Evolutionary conservation across 768 basidiomycete genomes (phyloP).

Genomic region (Russula sp.): DNA sequence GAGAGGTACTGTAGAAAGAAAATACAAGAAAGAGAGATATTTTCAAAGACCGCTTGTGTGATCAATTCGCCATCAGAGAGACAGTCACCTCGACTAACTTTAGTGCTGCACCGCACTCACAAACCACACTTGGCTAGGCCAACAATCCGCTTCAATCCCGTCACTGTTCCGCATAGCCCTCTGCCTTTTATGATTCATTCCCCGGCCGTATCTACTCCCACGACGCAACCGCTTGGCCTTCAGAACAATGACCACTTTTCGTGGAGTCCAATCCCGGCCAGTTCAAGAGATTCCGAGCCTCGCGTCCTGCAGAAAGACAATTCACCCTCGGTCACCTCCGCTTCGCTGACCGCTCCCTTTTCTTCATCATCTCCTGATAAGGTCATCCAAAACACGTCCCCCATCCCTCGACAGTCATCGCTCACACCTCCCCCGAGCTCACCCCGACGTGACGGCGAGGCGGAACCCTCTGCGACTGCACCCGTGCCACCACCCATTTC

Average conservation of each 20-base stretch:
- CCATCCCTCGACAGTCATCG: conserved; percentile 15
- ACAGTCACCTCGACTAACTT: neutral
- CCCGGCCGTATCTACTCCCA: conserved; percentile 27
- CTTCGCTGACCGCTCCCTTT: conserved; percentile 8
- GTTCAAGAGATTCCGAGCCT: conserved; percentile 17
- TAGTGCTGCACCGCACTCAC: neutral
- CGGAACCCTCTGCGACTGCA: neutral
- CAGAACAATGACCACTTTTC: conserved; percentile 22
- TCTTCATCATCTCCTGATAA: conserved; percentile 5
- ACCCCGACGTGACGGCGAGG: conserved; percentile 16
- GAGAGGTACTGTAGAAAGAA: too few species aligned
- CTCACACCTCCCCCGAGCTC: conserved; percentile 20
- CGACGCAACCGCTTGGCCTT: conserved; percentile 19
- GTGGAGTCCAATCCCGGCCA: conserved; percentile 11
- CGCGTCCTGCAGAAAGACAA: conserved; percentile 17
- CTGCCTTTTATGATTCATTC: conserved; percentile 30
- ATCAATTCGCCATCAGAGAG: neutral
- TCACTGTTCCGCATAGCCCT: neutral
- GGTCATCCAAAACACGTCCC: conserved; percentile 10
- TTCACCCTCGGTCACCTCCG: conserved; percentile 10
- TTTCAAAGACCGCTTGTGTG: neutral
- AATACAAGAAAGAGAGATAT: neutral
- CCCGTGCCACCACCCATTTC: conserved; percentile 23
- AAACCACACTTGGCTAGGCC: neutral
- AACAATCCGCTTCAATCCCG: neutral